phyloP scores from a whole-genome alignment of 2,329 filamentous ascomycete genomes.

The Fusarium sp. region DNA sequence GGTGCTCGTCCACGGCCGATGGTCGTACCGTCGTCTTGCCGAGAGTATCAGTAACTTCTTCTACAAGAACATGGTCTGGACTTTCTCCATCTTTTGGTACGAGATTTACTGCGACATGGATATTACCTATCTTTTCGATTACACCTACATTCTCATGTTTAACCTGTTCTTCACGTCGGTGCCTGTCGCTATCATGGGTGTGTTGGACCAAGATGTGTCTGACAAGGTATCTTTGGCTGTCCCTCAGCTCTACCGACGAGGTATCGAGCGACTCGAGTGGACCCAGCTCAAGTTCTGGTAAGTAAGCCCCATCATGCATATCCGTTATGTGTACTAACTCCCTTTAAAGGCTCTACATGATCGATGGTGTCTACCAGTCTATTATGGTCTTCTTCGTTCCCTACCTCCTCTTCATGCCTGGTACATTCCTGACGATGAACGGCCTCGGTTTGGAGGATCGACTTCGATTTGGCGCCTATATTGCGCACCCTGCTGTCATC shows the following conservation, averaged over 20 bases:
- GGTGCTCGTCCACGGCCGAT: constrained; percentile 89
- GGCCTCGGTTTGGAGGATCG: constrained; percentile 83
- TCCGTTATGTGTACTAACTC: constrained; percentile 17
- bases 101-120: constrained; percentile 96
- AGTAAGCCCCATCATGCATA: constrained; percentile 47
- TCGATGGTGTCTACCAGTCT: constrained; percentile 94
- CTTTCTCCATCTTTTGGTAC: constrained; percentile 96
- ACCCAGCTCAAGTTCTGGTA: constrained; percentile 97
- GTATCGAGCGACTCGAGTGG: constrained; percentile 97
- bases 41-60: constrained; percentile 99
- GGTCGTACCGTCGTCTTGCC: constrained; percentile 93
- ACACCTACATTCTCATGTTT: constrained; percentile 96
- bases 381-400: constrained; percentile 93
- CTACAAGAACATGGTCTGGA: constrained; percentile 99
- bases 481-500: constrained; percentile 84
- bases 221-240: constrained; percentile 94
- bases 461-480: constrained; percentile 85
- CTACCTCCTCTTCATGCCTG: constrained; percentile 79
- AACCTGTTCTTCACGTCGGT: constrained; percentile 97
- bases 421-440: constrained; percentile 74
- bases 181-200: constrained; percentile 93
- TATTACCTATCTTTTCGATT: constrained; percentile 96
- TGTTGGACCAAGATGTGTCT: constrained; percentile 95
- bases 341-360: constrained; percentile 82
- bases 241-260: constrained; percentile 92